Evolutionary conservation across 257 asterid species (phyloP), one percentile per base, ranked within the genome.

Genomic region (Nicotiana otophora): DNA sequence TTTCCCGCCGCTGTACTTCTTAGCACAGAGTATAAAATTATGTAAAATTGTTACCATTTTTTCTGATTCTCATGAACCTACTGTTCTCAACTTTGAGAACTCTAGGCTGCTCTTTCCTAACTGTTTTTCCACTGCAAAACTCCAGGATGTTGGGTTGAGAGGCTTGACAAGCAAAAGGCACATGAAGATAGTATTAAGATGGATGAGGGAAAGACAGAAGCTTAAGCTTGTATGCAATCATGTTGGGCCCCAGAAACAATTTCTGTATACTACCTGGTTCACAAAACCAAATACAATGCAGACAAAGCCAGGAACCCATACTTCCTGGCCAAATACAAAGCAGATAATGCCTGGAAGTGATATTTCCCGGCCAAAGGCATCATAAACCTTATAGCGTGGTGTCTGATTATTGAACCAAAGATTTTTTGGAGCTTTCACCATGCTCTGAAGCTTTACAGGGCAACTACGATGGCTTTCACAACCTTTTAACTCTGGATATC

Each of bases 161-260:
- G 97, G 97, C 12, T 88, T 94, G 46, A 57, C 90, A 3, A 90
- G 97, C 91, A 93, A 92, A 87, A 87, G 95, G 81, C 97, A 91
- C 88, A 93, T 94, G 98, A 94, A 94, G 82, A 86, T 90, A 72
- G 90, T 94, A 5, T 83, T 93, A 88, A 91, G 97, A 90, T 93
- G 98, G 98, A 92, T 94, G 98, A 86, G 93, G 79, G 95, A 94
- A 87, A 88, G 98, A 81, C 98, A 92, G 88, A 93, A 91, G 90
- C 86, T 94, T 23, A 90, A 88, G 88, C 84, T 86, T 76, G 86
- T 94, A 69, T 91, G 97, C 97, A 91, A 92, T 85, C 97, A 91
- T 81, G 88, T 92, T 64, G 98, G 97, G 17, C 91, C 97, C 30
- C 81, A 84, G 85, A 94, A 94, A 86, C 96, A 90, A 72, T 93